Percentiles rank a stretch among this genome's conserved stretches.
phyloP scores from a whole-genome alignment of 305 asterid species.

The Rubia tinctorum region DNA sequence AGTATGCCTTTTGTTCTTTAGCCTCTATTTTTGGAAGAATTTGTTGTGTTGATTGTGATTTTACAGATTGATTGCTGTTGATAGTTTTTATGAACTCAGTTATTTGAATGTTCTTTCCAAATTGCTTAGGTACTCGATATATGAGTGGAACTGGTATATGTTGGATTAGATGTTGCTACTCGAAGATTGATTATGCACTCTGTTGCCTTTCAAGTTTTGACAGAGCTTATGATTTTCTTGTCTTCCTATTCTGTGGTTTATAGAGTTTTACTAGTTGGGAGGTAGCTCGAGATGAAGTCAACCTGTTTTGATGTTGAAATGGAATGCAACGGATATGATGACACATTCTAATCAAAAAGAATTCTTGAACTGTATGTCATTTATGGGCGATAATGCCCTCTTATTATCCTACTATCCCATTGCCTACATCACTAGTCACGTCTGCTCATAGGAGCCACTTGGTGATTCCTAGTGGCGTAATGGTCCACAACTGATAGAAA shows the following conservation, averaged over 20 bases:
- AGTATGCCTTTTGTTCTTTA: slow-evolving; percentile 32
- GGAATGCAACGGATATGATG: neutral
- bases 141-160: neutral
- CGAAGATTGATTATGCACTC: neutral
- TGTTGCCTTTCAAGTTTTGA: neutral
- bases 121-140: neutral
- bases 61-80: neutral
- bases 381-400: neutral
- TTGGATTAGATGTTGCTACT: neutral
- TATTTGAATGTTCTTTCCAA: neutral
- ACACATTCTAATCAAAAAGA: neutral
- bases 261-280: neutral
- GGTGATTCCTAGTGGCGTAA: neutral
- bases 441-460: too few species aligned
- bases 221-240: neutral
- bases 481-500: neutral
- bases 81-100: neutral
- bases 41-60: neutral
- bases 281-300: neutral
- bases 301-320: neutral
- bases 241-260: neutral
- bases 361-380: neutral
- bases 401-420: neutral
- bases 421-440: neutral
- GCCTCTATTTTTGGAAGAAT: neutral